Base-by-base conservation (phyloP, 73 alveolate genomes). In the Paramecium sonneborni region DNA sequence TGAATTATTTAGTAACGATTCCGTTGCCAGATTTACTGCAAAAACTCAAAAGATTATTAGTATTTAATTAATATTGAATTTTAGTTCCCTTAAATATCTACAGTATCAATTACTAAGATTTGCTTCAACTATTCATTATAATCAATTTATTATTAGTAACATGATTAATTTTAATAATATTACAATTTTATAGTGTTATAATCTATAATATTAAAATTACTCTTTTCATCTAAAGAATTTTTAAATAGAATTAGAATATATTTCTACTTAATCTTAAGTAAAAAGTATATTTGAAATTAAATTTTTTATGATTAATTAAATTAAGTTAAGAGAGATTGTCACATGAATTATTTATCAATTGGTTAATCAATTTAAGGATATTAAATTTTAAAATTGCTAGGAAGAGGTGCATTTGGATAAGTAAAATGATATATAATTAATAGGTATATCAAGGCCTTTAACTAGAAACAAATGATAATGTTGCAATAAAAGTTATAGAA, bases 21-120 rank as follows among this genome's bases (percentile, higher is more conserved):
- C 90, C 20, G 90, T 79, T 46, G 43, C 90, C 7, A 21, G 90
- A 11, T 79, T 79, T 11, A 79, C 90, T 43, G 90, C 90, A 0
- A 79, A 79, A 79, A 79, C 90, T 12, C 7, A 30, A 24, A 79
- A 79, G 28, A n/a, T n/a, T 5, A 79, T 79, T 10, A 34, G 90
- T 79, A 79, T 10, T 4, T 34, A 0, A 37, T 28, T 10, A 0
- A 12, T 79, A 74, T 35, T 0, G n/a, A 12, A n/a, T 72, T 35
- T 35, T 79, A 79, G 90, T 46, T 41, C 90, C 90, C 32, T 24
- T 79, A 20, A 79, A 79, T 44, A 79, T 79, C 11, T 79, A 23
- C 28, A 79, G 90, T n/a, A n/a, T n/a, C n/a, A n/a, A n/a, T 79
- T 62, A 30, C 24, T 62, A 62, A 62, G 68, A 3, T 18, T 9